Percentiles rank a stretch among this genome's conserved stretches.
Conservation (phyloP, 1,284 basidiomycete species). For the Nidula niveotomentosa region DNA sequence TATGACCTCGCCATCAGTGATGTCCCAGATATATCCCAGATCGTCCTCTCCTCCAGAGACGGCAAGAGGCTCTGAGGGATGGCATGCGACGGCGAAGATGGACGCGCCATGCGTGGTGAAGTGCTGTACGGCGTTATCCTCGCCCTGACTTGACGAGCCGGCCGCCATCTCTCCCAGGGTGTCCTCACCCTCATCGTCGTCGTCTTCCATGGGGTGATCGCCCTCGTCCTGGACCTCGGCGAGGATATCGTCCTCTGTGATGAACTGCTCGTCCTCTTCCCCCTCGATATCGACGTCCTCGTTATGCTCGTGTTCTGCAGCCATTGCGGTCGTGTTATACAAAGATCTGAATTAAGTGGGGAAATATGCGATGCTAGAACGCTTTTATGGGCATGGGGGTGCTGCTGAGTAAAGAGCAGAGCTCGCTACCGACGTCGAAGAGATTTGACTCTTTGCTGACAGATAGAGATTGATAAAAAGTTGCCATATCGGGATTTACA, state of each 20-base stretch:
- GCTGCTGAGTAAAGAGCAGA: constrained; percentile 8
- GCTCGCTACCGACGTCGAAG: too few species aligned
- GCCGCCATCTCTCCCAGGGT: constrained; percentile 36
- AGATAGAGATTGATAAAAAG: constrained; percentile 15
- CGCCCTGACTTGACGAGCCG: constrained; percentile 33
- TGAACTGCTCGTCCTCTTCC: constrained; percentile 50
- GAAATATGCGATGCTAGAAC: too few species aligned
- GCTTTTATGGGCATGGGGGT: not conserved
- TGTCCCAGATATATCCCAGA: constrained; percentile 91
- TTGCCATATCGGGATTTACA: constrained; percentile 22
- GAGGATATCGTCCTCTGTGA: constrained; percentile 61
- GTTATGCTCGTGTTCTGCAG: constrained; percentile 25
- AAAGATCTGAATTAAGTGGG: not conserved
- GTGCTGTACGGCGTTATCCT: constrained; percentile 67
- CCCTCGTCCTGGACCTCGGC: constrained; percentile 68
- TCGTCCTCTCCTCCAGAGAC: constrained; percentile 97
- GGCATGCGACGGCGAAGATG: constrained; percentile 84
- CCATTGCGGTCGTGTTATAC: constrained; percentile 16
- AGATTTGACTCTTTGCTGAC: not conserved
- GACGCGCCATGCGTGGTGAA: constrained; percentile 69
- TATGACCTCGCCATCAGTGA: constrained; percentile 79
- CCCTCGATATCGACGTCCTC: constrained; percentile 31
- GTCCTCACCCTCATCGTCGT: constrained; percentile 52
- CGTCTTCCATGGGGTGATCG: constrained; percentile 74
- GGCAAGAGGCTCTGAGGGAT: constrained; percentile 85